A percentile compares a stretch with the other conserved stretches of the same genome.
Evolutionary conservation across 2,329 filamentous ascomycete genomes (phyloP).

Genomic region (Fusarium hostae): DNA sequence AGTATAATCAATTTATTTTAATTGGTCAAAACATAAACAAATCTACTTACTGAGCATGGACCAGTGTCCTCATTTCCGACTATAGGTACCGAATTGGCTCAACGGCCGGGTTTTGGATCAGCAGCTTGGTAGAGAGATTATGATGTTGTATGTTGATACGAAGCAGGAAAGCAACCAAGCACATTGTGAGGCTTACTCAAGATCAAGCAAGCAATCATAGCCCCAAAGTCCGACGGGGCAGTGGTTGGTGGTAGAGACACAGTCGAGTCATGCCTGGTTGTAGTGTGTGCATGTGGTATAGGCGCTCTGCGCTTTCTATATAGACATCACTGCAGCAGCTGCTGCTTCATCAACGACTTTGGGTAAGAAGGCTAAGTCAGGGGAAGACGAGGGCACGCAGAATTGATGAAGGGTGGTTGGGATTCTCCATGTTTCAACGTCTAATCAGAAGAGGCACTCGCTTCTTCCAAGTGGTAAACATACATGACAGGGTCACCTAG

Average conservation of each 20-base stretch:
- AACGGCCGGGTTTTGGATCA: not conserved
- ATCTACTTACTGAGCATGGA: not conserved
- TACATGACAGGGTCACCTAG: not conserved
- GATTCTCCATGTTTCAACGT: not conserved
- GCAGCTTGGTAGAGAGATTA: not conserved
- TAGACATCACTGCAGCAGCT: not conserved
- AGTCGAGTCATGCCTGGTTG: not conserved
- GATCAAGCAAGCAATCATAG: constrained; percentile 7
- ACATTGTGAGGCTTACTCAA: not conserved
- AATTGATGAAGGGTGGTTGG: not conserved
- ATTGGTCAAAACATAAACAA: not conserved
- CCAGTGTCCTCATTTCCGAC: not conserved
- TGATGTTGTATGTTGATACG: not conserved
- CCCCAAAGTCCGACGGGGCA: not conserved
- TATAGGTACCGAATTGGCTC: not conserved
- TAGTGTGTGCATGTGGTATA: not conserved
- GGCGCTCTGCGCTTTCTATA: not conserved
- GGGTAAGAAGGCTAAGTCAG: too few relatives aligned
- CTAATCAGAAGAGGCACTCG: not conserved
- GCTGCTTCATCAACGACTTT: not conserved
- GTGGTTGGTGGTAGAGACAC: not conserved
- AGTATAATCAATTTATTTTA: not conserved
- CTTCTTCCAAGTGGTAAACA: not conserved
- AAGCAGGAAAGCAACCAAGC: not conserved
- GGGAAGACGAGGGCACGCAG: not conserved